Conservation (phyloP, 768 basidiomycete species). For the Nevesoporus exiguus region DNA sequence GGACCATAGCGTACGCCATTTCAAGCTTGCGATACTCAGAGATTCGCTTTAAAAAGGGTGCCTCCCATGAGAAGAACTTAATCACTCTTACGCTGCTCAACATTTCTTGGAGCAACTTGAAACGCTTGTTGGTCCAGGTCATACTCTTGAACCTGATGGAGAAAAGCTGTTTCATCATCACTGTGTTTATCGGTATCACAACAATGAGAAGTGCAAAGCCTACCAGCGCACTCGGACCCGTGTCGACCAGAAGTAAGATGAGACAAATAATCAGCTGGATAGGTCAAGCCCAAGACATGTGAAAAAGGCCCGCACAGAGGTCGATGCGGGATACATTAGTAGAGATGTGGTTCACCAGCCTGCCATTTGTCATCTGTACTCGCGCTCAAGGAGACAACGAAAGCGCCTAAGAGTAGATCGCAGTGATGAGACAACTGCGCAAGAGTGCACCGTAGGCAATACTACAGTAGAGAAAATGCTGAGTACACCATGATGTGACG, state of each 20-base stretch:
- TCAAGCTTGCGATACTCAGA: constrained; percentile 68
- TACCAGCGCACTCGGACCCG: constrained; percentile 59
- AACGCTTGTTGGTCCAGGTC: constrained; percentile 88
- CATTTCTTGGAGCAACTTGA: constrained; percentile 86
- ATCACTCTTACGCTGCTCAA: constrained; percentile 87
- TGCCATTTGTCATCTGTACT: constrained; percentile 78
- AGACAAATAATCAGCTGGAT: constrained; percentile 79
- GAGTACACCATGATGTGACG: constrained; percentile 58
- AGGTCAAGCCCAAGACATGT: constrained; percentile 74
- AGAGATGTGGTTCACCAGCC: constrained; percentile 90
- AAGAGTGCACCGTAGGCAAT: constrained; percentile 74
- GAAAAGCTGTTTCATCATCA: constrained; percentile 63
- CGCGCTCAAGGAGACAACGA: constrained; percentile 76
- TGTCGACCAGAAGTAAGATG: constrained; percentile 63
- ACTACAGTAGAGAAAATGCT: constrained; percentile 83
- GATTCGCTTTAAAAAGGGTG: constrained; percentile 73
- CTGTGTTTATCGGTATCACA: constrained; percentile 70
- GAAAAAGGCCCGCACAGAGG: constrained; percentile 77
- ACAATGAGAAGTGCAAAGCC: constrained; percentile 64
- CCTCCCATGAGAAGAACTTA: constrained; percentile 90
- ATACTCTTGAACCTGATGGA: constrained; percentile 67
- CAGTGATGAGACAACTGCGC: constrained; percentile 82
- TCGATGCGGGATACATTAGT: constrained; percentile 93
- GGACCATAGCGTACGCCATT: constrained; percentile 45
- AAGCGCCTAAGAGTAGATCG: constrained; percentile 78